Percentiles rank a stretch among this genome's conserved stretches.
Evolutionary conservation across 2,329 filamentous ascomycete genomes (phyloP).

Genomic region (Talaromyces sp.): DNA sequence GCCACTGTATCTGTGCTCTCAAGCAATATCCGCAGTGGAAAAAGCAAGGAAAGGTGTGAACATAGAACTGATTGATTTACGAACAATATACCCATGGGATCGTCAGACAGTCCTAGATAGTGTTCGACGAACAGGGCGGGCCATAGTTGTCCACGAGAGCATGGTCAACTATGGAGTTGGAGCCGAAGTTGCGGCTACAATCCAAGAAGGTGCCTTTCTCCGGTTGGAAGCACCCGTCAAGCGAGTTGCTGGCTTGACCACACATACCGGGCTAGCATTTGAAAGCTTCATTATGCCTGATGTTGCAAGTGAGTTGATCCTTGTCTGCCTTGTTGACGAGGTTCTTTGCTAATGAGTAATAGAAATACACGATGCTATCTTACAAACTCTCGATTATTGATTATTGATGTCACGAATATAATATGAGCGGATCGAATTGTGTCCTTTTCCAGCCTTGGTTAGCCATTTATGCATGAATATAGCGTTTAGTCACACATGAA

Average conservation of each 20-base stretch:
- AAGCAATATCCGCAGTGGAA: constrained; percentile 69
- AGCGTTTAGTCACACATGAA: neutral
- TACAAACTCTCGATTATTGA: constrained; percentile 61
- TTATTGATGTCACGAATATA: neutral
- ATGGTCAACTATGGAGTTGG: constrained; percentile 88
- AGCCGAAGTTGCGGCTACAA: constrained; percentile 80
- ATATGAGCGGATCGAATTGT: neutral
- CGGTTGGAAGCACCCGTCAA: constrained; percentile 78
- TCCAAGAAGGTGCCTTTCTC: constrained; percentile 82
- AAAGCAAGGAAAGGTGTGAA: constrained; percentile 65
- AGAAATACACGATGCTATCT: constrained; percentile 70
- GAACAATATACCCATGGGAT: constrained; percentile 91
- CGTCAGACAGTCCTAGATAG: constrained; percentile 72
- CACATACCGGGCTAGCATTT: constrained; percentile 71
- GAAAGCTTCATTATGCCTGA: constrained; percentile 81
- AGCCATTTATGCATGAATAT: neutral
- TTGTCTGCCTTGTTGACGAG: neutral
- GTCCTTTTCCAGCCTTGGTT: neutral
- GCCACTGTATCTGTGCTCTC: constrained; percentile 75
- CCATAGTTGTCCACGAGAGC: constrained; percentile 84
- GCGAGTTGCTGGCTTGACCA: constrained; percentile 84
- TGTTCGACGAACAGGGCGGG: constrained; percentile 79
- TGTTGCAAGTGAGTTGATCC: constrained; percentile 66
- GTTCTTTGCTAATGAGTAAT: neutral
- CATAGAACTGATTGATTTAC: constrained; percentile 79